These are phyloP conservation scores for Blastobotrys illinoisensis DNA, from an alignment of 1,139 yeast genomes.

Conservation along the genomic window DNA sequence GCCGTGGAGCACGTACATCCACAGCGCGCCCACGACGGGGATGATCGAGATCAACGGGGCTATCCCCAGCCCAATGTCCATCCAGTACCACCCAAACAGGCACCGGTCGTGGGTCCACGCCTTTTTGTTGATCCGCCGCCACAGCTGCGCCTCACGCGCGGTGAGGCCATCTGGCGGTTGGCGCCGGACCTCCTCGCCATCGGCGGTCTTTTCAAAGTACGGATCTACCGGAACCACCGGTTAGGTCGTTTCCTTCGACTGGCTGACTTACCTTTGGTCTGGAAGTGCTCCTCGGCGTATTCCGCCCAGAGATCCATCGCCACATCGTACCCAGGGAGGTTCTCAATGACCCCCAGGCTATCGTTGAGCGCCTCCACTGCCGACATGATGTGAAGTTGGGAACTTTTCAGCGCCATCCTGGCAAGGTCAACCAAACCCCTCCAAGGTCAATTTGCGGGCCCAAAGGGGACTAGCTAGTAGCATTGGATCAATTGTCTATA, in stretches of 20 bases:
- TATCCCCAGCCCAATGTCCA: slow-evolving; percentile 73
- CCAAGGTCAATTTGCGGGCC: no score
- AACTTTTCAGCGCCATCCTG: no score
- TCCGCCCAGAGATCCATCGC: slow-evolving; percentile 57
- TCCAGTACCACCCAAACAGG: slow-evolving; percentile 69
- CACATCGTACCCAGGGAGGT: slow-evolving; percentile 52
- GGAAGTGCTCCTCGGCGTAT: slow-evolving; percentile 55
- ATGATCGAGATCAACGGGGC: slow-evolving; percentile 52
- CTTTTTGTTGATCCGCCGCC: slow-evolving; percentile 64
- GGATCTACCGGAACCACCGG: slow-evolving; percentile 45
- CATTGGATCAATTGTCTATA: background rate
- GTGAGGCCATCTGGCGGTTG: slow-evolving; percentile 55
- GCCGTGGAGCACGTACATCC: slow-evolving; percentile 74
- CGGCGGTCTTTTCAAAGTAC: slow-evolving; percentile 46
- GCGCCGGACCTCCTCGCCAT: slow-evolving; percentile 49
- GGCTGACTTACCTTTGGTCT: slow-evolving; percentile 39
- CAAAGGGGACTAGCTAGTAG: no score
- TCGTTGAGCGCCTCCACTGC: background rate
- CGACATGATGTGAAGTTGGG: background rate
- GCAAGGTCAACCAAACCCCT: no score
- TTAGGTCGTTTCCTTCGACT: background rate
- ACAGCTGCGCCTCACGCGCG: slow-evolving; percentile 57
- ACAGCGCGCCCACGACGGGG: slow-evolving; percentile 75
- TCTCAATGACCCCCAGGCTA: slow-evolving; percentile 36
- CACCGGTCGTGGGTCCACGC: slow-evolving; percentile 89